These are phyloP conservation scores for Eutrema yunnanense DNA, from an alignment of 345 rosid species.

Conservation along the genomic window DNA sequence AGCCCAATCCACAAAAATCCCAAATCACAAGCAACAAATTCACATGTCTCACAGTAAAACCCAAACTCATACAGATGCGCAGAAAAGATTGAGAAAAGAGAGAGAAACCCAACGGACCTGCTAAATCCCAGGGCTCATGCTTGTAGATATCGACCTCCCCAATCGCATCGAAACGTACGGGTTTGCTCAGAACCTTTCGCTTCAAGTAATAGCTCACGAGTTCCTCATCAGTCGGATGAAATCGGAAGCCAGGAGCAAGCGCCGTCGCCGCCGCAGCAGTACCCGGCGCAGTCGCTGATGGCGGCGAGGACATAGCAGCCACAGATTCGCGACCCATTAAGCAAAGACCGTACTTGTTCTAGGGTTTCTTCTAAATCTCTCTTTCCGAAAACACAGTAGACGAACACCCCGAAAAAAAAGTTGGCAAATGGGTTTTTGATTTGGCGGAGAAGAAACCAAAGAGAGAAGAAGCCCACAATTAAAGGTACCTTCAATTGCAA, in stretches of 20 bases:
- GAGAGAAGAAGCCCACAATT: not conserved
- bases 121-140: slow-evolving; percentile 83
- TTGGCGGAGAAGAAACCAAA: slow-evolving; percentile 47
- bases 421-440: slow-evolving; percentile 31
- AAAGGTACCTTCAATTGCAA: slow-evolving; percentile 75
- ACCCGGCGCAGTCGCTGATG: slow-evolving; percentile 15
- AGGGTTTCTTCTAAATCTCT: slow-evolving; percentile 13
- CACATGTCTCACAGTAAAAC: slow-evolving; percentile 6
- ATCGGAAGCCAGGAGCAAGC: slow-evolving; percentile 92
- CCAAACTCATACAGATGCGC: not conserved
- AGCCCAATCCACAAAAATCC: slow-evolving; percentile 1
- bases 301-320: slow-evolving; percentile 17
- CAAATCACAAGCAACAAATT: slow-evolving; percentile 2
- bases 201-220: slow-evolving; percentile 80
- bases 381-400: not conserved
- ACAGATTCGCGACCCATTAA: slow-evolving; percentile 37
- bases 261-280: slow-evolving; percentile 40
- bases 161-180: slow-evolving; percentile 73
- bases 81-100: not conserved
- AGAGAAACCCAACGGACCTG: slow-evolving; percentile 37
- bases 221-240: slow-evolving; percentile 93
- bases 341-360: slow-evolving; percentile 1
- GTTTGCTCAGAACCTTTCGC: slow-evolving; percentile 63
- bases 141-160: slow-evolving; percentile 84
- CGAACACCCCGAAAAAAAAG: not conserved